Percentiles rank a stretch among this genome's conserved stretches.
phyloP scores from a whole-genome alignment of 257 asterid genomes.

The Verbena officinalis region DNA sequence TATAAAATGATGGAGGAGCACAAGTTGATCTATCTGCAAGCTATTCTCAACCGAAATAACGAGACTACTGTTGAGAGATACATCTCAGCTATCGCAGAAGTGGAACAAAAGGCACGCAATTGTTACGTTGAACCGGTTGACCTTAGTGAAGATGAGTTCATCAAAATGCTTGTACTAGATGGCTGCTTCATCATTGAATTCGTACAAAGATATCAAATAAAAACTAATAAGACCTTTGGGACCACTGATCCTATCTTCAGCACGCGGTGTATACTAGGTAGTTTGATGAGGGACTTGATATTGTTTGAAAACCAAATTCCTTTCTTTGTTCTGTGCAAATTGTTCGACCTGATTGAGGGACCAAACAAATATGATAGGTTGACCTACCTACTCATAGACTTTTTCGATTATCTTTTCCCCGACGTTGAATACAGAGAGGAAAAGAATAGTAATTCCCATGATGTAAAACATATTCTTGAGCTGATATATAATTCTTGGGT shows the following conservation, averaged over 20 bases:
- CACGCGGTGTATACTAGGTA: neutral
- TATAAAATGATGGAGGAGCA: neutral
- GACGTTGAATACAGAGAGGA: rapidly evolving
- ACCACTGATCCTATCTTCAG: neutral
- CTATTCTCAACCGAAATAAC: neutral
- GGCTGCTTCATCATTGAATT: constrained; percentile 20
- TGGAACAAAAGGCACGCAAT: neutral
- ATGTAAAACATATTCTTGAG: constrained; percentile 9
- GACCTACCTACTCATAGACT: neutral
- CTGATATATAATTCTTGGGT: neutral
- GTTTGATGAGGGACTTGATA: neutral
- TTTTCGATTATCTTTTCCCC: neutral
- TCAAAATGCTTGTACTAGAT: constrained; percentile 13
- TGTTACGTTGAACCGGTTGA: neutral
- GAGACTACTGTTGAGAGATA: neutral
- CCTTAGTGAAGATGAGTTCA: neutral
- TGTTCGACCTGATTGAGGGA: constrained; percentile 3
- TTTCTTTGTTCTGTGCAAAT: neutral
- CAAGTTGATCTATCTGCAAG: neutral
- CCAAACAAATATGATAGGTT: neutral
- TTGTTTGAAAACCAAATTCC: constrained; percentile 26
- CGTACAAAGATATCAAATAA: too few species aligned
- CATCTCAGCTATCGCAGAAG: neutral
- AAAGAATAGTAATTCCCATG: neutral
- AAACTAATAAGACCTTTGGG: too few species aligned